A percentile compares a stretch with the other conserved stretches of the same genome.
Conservation (phyloP, 2,329 filamentous ascomycete genomes). For the Xylaria sp. region DNA sequence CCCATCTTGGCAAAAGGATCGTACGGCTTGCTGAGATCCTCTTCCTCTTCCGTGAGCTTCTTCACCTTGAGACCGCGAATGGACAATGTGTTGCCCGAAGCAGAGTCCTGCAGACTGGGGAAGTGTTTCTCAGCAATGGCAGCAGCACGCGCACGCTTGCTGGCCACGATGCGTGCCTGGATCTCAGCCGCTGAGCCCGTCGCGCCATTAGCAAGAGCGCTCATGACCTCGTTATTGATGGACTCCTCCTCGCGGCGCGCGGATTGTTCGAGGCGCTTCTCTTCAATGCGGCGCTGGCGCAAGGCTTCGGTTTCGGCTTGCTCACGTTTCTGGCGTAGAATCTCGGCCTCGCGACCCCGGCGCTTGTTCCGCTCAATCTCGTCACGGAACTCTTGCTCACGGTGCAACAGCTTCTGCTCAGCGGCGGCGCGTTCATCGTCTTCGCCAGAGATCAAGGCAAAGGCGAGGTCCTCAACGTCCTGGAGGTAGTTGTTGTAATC, state of each 20-base stretch:
- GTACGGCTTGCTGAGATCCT: slow-evolving; percentile 68
- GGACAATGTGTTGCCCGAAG: slow-evolving; percentile 43
- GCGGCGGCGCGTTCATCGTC: slow-evolving; percentile 54
- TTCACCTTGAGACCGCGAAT: slow-evolving; percentile 77
- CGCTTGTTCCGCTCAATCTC: slow-evolving; percentile 59
- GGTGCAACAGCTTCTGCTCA: slow-evolving; percentile 48
- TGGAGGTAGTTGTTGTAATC: slow-evolving; percentile 95
- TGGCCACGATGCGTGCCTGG: slow-evolving; percentile 60
- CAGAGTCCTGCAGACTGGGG: slow-evolving; percentile 25
- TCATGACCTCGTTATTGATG: slow-evolving; percentile 63
- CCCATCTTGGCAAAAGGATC: slow-evolving; percentile 77
- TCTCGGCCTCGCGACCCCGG: slow-evolving; percentile 51
- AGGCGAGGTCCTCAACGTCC: slow-evolving; percentile 82
- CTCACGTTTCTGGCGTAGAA: slow-evolving; percentile 50
- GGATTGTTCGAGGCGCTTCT: slow-evolving; percentile 63
- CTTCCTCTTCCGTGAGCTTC: slow-evolving; percentile 44
- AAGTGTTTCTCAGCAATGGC: slow-evolving; percentile 36
- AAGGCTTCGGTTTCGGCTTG: slow-evolving; percentile 62
- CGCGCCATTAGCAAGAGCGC: slow-evolving; percentile 59
- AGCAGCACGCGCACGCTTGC: slow-evolving; percentile 63
- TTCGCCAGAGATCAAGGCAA: slow-evolving; percentile 72
- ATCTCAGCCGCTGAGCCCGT: slow-evolving; percentile 54
- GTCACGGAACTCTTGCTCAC: slow-evolving; percentile 66
- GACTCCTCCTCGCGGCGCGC: slow-evolving; percentile 60
- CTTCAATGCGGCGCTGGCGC: slow-evolving; percentile 56